Percentiles rank a stretch among this genome's conserved stretches.
phyloP scores from a whole-genome alignment of 106 monocot genomes.

The Cymbidium sinense region DNA sequence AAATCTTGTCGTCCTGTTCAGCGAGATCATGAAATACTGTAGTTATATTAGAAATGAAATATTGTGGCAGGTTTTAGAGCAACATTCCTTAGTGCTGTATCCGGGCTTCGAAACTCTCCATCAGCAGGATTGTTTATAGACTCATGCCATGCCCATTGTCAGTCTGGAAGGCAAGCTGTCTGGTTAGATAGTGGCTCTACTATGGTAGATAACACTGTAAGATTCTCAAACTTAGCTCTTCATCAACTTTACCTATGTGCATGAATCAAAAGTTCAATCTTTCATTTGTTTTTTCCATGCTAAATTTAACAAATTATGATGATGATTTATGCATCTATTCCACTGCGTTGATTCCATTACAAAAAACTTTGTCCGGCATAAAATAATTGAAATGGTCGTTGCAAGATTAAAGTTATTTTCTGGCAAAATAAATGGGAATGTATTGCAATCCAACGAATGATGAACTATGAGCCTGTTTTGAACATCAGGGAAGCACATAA shows the following conservation, averaged over 20 bases:
- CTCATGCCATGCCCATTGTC: conserved; percentile 53
- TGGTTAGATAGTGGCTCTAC: conserved; percentile 32
- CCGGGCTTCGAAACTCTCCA: conserved; percentile 8
- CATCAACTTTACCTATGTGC: not conserved
- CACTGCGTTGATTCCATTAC: no score
- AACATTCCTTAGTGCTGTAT: conserved; percentile 39
- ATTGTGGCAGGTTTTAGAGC: conserved; percentile 31
- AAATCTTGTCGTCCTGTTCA: no score
- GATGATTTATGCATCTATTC: no score
- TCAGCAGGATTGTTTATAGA: conserved; percentile 42
- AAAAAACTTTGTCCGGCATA: no score
- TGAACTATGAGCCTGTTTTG: no score
- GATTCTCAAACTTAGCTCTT: not conserved
- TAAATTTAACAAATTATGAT: no score
- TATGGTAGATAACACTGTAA: conserved; percentile 26
- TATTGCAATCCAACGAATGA: no score
- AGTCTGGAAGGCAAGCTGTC: conserved; percentile 26
- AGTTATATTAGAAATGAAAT: not conserved
- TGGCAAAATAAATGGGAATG: no score
- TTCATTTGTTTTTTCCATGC: no score
- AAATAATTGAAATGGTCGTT: no score
- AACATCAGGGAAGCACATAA: no score
- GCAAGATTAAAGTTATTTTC: no score
- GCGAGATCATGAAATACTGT: not conserved
- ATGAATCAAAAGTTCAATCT: not conserved